Conservation (phyloP, 2,329 filamentous ascomycete genomes). For the Aureobasidium sp. region DNA sequence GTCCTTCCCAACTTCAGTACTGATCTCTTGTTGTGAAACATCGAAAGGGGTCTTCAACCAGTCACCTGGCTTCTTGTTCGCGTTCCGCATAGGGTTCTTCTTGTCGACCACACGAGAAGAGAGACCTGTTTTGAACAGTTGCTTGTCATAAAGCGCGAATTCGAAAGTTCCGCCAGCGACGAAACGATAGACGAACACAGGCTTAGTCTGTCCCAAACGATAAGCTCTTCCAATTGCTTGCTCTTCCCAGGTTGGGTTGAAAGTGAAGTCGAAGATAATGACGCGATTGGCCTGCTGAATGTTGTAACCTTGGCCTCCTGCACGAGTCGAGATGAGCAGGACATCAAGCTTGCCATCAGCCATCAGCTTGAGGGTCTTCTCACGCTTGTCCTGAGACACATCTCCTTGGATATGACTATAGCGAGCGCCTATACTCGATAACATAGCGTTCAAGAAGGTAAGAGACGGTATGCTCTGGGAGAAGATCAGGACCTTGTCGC, state of each 20-base stretch:
- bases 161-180: constrained; percentile 74
- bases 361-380: constrained; percentile 60
- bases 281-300: constrained; percentile 78
- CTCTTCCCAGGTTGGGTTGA: constrained; percentile 73
- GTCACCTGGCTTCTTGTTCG: constrained; percentile 45
- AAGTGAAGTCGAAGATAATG: constrained; percentile 76
- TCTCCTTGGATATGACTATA: constrained; percentile 61
- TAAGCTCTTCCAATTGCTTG: constrained; percentile 84
- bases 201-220: constrained; percentile 73
- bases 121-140: constrained; percentile 77
- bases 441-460: constrained; percentile 57
- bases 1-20: constrained; percentile 49
- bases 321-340: constrained; percentile 75
- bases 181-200: constrained; percentile 79
- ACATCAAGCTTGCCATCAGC: constrained; percentile 52
- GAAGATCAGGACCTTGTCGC: constrained; percentile 77
- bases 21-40: constrained; percentile 46
- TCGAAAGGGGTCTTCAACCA: constrained; percentile 55
- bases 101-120: constrained; percentile 76
- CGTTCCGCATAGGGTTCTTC: constrained; percentile 64
- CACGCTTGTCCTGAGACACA: constrained; percentile 51
- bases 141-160: constrained; percentile 62
- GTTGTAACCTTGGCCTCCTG: constrained; percentile 78
- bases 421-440: constrained; percentile 42
- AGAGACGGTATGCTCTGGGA: constrained; percentile 65